phyloP scores from a whole-genome alignment of 2,329 filamentous ascomycete species.

The Alternaria conjuncta region DNA sequence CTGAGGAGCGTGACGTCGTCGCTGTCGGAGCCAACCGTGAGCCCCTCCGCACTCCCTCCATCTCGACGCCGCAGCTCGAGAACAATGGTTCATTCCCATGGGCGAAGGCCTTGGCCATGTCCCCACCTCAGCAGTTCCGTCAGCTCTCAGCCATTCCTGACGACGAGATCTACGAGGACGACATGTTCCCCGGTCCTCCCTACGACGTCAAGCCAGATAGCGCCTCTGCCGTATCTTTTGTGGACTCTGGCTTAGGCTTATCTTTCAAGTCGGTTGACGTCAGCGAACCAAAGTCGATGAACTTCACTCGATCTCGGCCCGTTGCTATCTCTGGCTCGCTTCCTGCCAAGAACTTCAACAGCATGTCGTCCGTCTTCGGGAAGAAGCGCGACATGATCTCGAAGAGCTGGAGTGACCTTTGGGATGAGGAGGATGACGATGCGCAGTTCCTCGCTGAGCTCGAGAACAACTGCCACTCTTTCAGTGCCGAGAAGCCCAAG shows the following conservation, averaged over 20 bases:
- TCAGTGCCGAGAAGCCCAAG: slow-evolving; percentile 44
- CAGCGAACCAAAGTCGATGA: slow-evolving; percentile 55
- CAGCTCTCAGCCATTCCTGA: slow-evolving; percentile 87
- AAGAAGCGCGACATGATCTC: slow-evolving; percentile 80
- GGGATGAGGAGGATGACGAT: slow-evolving; percentile 94
- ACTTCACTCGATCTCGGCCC: slow-evolving; percentile 68
- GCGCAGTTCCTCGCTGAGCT: slow-evolving; percentile 61
- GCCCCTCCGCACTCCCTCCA: slow-evolving; percentile 91
- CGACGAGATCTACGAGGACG: slow-evolving; percentile 79
- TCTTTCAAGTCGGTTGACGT: slow-evolving; percentile 74
- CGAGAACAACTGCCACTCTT: slow-evolving; percentile 63
- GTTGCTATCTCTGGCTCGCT: slow-evolving; percentile 82
- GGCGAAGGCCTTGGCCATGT: slow-evolving; percentile 86
- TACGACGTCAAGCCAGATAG: slow-evolving; percentile 78
- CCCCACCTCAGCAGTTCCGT: slow-evolving; percentile 71
- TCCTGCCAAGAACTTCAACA: slow-evolving; percentile 68
- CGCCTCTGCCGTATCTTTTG: slow-evolving; percentile 80
- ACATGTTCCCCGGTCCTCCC: slow-evolving; percentile 83
- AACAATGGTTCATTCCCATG: slow-evolving; percentile 85
- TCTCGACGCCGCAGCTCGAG: slow-evolving; percentile 84
- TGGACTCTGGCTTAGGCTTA: slow-evolving; percentile 80
- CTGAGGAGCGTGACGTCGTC: slow-evolving; percentile 75
- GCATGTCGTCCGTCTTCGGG: slow-evolving; percentile 81
- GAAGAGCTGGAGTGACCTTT: slow-evolving; percentile 99
- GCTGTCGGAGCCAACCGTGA: slow-evolving; percentile 87